phyloP scores from a whole-genome alignment of 2,329 filamentous ascomycete genomes.

The Cytospora leucostoma region DNA sequence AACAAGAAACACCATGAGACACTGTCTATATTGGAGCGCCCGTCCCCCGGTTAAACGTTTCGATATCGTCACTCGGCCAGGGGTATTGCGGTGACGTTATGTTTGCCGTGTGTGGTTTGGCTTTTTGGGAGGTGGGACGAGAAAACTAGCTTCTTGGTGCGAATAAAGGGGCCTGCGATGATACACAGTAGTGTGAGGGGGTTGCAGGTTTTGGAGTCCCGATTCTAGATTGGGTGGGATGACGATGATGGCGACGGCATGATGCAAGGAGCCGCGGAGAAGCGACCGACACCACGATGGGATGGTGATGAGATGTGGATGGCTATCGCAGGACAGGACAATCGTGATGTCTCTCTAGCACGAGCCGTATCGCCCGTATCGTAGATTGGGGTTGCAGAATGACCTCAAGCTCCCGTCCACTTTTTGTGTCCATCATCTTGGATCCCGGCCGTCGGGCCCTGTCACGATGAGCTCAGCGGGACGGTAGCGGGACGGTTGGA shows the following conservation, averaged over 20 bases:
- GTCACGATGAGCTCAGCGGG: neutral
- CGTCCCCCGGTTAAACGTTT: neutral
- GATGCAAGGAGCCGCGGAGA: neutral
- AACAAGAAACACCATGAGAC: neutral
- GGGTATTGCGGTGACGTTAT: neutral
- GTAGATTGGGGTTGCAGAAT: neutral
- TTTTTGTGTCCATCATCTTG: neutral
- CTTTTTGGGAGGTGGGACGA: no score
- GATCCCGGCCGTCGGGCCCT: neutral
- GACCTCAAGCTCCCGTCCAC: constrained; percentile 2
- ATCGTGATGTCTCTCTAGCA: neutral
- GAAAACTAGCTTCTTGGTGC: constrained; percentile 21
- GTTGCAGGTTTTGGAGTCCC: neutral
- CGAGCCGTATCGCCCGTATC: neutral
- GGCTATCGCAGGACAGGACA: neutral
- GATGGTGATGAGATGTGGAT: neutral
- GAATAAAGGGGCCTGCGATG: neutral
- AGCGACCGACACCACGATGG: neutral
- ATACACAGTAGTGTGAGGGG: neutral
- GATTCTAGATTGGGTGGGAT: neutral
- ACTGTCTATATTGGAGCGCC: constrained; percentile 4
- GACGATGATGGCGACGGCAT: neutral
- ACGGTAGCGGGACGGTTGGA: neutral
- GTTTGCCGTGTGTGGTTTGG: neutral
- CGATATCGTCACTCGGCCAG: neutral